Base-by-base conservation (phyloP, 352 stramenopile species). In the Phytopythium oedochilum region DNA sequence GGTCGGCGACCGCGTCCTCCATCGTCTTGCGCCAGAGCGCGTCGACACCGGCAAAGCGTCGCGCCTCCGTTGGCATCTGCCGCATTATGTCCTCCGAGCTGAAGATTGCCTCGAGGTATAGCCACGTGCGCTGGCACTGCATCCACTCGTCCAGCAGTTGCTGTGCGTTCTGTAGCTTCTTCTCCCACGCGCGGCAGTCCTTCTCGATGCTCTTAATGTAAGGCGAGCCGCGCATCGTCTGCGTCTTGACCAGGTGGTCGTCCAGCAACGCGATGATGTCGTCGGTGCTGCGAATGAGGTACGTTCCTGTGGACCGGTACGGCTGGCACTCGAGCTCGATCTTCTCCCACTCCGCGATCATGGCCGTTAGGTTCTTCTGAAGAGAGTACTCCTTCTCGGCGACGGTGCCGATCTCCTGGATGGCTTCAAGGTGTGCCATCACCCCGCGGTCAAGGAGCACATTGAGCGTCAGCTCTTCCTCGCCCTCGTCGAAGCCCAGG, bases 21-120 rank as follows among this genome's bases (percentile, higher is more conserved):
- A 98, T 96, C 1, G 85, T 97, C 67, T 97, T 94, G n/a, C 86
- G 75, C 89, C 89, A 97, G 2, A 96, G 50, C 10, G 85, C 80
- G 53, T 97, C 89, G 35, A 97, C 88, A 35, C 79, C 91, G 6
- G 85, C 88, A 62, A 97, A 97, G 0, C 88, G 80, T 34, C 88
- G 70, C 2, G 87, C 88, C 49, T 98, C 91, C 0, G 88, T 97
- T 5, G 93, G 94, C 79, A 98, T 96, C 73, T 98, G 94, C 12
- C 92, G 74, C 89, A 98, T 97, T 44, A 98, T 98, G 57, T 98
- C 95, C 38, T 97, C 89, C 1, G 84, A 96, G 53, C 82, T 94
- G 61, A 98, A 98, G 47, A 98, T 98, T 5, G 94, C 91, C 67
- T 98, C 92, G 7, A 98, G 78, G 60, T 98, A 98, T 29, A 98